phyloP scores from a whole-genome alignment of 2,329 filamentous ascomycete genomes.

The Aspergillus melleus region DNA sequence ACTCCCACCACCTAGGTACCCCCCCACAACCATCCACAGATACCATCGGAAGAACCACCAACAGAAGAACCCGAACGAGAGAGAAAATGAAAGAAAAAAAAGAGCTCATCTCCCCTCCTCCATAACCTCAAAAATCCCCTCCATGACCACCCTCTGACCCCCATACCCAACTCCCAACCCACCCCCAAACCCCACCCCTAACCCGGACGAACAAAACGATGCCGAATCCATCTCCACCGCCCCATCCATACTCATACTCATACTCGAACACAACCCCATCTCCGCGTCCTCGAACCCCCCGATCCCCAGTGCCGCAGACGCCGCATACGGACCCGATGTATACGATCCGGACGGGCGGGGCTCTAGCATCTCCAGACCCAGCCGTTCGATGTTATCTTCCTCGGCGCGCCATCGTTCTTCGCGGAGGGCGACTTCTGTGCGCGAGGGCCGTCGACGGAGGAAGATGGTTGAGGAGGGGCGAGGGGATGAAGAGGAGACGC shows the following conservation, averaged over 20 bases:
- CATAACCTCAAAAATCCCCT: slow-evolving; percentile 50
- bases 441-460: slow-evolving; percentile 44
- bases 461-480: slow-evolving; percentile 29
- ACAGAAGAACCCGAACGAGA: background rate
- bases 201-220: background rate
- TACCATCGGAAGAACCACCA: too few species aligned
- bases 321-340: slow-evolving; percentile 17
- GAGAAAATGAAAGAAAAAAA: background rate
- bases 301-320: slow-evolving; percentile 21
- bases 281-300: background rate
- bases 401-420: slow-evolving; percentile 44
- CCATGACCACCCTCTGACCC: slow-evolving; percentile 42
- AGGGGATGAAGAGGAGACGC: slow-evolving; percentile 12
- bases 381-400: slow-evolving; percentile 39
- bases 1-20: too few species aligned
- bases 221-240: background rate
- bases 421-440: slow-evolving; percentile 45
- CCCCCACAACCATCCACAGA: too few species aligned
- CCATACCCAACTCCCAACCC: background rate
- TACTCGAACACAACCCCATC: background rate
- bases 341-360: slow-evolving; percentile 34
- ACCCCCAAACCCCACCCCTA: background rate
- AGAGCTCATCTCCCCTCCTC: slow-evolving; percentile 37
- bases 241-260: background rate
- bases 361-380: slow-evolving; percentile 46